Evolutionary conservation across 441 rosid genomes (phyloP).

Genomic region (Erodium trifolium): DNA sequence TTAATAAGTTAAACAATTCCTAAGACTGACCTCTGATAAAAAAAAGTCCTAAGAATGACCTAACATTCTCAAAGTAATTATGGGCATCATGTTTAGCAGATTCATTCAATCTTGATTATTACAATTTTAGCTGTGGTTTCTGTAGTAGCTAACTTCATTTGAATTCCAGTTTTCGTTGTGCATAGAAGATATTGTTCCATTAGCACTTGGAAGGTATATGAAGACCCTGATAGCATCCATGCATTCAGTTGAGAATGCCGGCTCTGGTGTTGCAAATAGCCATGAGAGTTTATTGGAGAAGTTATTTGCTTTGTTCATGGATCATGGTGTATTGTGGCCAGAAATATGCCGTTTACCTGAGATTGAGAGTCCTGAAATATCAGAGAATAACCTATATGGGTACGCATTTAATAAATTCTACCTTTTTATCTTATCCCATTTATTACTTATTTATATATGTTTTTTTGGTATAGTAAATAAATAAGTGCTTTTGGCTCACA

Average conservation of each 20-base stretch:
- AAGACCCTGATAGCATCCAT: slow-evolving; percentile 62
- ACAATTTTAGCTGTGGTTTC: slow-evolving; percentile 11
- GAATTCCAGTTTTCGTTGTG: slow-evolving; percentile 77
- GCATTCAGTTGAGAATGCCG: slow-evolving; percentile 41
- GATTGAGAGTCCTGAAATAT: slow-evolving; percentile 53
- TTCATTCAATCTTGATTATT: neutral
- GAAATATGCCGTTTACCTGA: slow-evolving; percentile 73
- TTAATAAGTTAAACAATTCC: neutral
- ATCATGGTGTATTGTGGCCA: slow-evolving; percentile 92
- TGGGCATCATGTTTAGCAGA: slow-evolving; percentile 3
- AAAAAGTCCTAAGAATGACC: neutral
- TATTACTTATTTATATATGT: neutral
- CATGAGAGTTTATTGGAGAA: slow-evolving; percentile 67
- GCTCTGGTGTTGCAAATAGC: slow-evolving; percentile 29
- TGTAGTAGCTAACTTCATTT: slow-evolving; percentile 23
- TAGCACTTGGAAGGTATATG: slow-evolving; percentile 81
- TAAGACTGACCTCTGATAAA: neutral
- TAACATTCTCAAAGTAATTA: neutral
- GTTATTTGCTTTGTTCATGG: slow-evolving; percentile 82
- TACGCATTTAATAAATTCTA: slow-evolving; percentile 22
- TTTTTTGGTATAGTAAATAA: slow-evolving; percentile 2
- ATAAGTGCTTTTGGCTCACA: slow-evolving; percentile 7
- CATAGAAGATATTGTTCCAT: slow-evolving; percentile 87
- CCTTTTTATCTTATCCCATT: slow-evolving; percentile 7
- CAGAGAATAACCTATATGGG: slow-evolving; percentile 85